phyloP scores from a whole-genome alignment of 306 rosid species.

The Dalbergia oliveri region DNA sequence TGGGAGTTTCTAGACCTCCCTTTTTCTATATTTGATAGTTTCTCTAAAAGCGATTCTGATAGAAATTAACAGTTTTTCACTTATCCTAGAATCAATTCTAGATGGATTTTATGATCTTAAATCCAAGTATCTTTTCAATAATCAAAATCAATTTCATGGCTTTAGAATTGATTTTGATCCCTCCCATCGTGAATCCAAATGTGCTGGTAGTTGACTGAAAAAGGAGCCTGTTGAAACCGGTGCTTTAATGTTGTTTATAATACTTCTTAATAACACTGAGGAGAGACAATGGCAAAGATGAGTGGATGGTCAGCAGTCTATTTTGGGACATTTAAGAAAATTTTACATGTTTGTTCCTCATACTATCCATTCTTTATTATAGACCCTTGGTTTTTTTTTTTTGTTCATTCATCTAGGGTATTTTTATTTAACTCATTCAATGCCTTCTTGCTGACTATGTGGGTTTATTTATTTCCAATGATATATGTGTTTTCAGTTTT shows the following conservation, averaged over 20 bases:
- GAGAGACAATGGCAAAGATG: conserved; percentile 33
- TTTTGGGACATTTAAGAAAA: conserved; percentile 30
- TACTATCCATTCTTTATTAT: conserved; percentile 28
- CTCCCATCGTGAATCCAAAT: too few species aligned
- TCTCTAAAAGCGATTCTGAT: too few species aligned
- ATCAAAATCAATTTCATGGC: too few species aligned
- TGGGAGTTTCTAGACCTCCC: too few species aligned
- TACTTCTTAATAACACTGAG: conserved; percentile 16
- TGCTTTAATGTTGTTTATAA: neutral
- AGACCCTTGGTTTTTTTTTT: neutral
- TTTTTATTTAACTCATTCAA: conserved; percentile 26
- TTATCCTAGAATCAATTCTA: too few species aligned
- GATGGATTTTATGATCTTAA: too few species aligned
- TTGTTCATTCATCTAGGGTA: conserved; percentile 29
- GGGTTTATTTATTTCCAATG: conserved; percentile 38
- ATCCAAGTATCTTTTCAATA: too few species aligned
- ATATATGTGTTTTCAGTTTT: conserved; percentile 56
- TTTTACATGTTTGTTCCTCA: conserved; percentile 25
- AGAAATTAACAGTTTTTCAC: too few species aligned
- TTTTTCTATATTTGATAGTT: too few species aligned
- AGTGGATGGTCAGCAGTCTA: conserved; percentile 33
- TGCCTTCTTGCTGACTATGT: conserved; percentile 33
- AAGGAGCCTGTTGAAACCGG: neutral
- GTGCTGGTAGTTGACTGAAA: conserved; percentile 24
- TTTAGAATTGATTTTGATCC: too few species aligned